phyloP scores from a whole-genome alignment of 2,329 filamentous ascomycete genomes.

The Colletotrichum musae region DNA sequence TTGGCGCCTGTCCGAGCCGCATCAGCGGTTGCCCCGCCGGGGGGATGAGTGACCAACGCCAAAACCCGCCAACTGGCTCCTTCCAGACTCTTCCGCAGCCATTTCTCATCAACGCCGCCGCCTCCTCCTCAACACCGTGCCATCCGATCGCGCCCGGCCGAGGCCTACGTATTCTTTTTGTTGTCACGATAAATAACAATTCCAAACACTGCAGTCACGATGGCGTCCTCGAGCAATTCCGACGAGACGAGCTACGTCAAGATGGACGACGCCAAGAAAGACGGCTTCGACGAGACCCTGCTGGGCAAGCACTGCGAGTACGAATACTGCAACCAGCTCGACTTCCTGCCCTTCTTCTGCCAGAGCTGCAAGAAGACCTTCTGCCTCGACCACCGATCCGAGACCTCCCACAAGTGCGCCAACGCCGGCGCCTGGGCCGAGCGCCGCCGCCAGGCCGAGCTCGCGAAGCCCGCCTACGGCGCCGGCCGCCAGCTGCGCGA shows the following conservation, averaged over 20 bases:
- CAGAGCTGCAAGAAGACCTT: constrained; percentile 88
- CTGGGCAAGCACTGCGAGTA: constrained; percentile 94
- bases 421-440: constrained; percentile 75
- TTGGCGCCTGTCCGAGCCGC: constrained; percentile 27
- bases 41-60: constrained; percentile 16
- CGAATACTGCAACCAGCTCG: constrained; percentile 92
- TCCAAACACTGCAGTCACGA: constrained; percentile 48
- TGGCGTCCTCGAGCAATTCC: constrained; percentile 67
- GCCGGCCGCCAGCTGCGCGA: constrained; percentile 69
- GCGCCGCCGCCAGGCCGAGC: constrained; percentile 68
- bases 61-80: constrained; percentile 34
- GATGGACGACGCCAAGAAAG: constrained; percentile 68
- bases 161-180: constrained; percentile 18
- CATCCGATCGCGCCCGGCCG: not conserved
- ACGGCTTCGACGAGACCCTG: constrained; percentile 81
- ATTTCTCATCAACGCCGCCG: constrained; percentile 37
- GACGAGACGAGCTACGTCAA: constrained; percentile 74
- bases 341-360: constrained; percentile 96
- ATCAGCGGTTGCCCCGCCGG: constrained; percentile 32
- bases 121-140: not conserved
- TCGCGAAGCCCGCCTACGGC: constrained; percentile 67
- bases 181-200: constrained; percentile 24
- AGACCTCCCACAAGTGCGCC: constrained; percentile 81
- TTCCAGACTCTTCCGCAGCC: constrained; percentile 38
- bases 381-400: constrained; percentile 94